Evolutionary conservation across 148 eudicot species (phyloP).

Genomic region (Cornus florida): DNA sequence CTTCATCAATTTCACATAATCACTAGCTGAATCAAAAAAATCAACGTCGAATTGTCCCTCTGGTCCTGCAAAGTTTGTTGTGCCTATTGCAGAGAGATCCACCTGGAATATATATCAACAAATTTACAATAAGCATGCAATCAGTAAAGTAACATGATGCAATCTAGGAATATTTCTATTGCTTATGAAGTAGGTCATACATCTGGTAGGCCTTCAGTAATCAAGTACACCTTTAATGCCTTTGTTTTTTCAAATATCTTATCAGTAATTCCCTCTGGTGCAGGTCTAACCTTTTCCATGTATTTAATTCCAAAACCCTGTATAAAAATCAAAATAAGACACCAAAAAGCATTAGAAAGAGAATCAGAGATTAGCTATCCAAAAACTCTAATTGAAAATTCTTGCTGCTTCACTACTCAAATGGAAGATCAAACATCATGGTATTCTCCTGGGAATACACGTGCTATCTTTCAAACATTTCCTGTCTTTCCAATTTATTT

Average conservation of each 20-base stretch:
- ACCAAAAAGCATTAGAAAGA: constrained; percentile 1
- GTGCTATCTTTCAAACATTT: too few relatives aligned
- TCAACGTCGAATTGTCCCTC: constrained; percentile 92
- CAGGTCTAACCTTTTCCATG: constrained; percentile 99
- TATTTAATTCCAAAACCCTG: constrained; percentile 98
- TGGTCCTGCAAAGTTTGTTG: constrained; percentile 75
- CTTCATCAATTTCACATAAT: constrained; percentile 93
- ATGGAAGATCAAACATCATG: too few relatives aligned
- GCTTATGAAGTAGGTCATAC: constrained; percentile 35
- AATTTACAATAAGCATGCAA: not conserved
- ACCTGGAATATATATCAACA: constrained; percentile 48
- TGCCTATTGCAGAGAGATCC: constrained; percentile 67
- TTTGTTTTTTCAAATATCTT: constrained; percentile 86
- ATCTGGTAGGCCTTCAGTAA: constrained; percentile 84
- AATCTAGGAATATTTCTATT: not conserved
- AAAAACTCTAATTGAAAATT: too few relatives aligned
- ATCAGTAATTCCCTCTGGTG: constrained; percentile 89
- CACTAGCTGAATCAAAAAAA: constrained; percentile 91
- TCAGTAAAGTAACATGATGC: constrained; percentile 5
- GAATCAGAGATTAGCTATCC: not conserved
- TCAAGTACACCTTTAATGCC: constrained; percentile 88
- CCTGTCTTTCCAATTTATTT: too few relatives aligned
- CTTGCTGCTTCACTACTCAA: too few relatives aligned
- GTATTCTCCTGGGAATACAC: too few relatives aligned
- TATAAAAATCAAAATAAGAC: constrained; percentile 1